Evolutionary conservation across 768 basidiomycete genomes (phyloP).

Genomic region (Amanita molliuscula): DNA sequence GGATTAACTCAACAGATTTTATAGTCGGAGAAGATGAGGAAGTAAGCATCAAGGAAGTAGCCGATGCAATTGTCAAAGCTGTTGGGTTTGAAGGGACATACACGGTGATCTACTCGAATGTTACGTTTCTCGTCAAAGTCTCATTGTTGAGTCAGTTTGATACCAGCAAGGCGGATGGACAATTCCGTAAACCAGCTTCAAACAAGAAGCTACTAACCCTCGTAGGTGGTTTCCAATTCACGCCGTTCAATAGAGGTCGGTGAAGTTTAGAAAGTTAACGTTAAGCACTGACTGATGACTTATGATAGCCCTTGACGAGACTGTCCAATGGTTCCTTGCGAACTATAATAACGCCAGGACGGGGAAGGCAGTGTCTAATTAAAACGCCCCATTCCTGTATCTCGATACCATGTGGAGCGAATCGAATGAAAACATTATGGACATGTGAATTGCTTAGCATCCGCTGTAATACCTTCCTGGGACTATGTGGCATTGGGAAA

Average conservation of each 20-base stretch:
- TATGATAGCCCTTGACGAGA: constrained; percentile 58
- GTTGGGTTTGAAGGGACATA: constrained; percentile 75
- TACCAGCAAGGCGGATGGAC: constrained; percentile 76
- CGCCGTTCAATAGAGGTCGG: constrained; percentile 78
- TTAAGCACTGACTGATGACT: neutral
- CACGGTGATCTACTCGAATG: constrained; percentile 26
- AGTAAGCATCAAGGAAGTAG: constrained; percentile 84
- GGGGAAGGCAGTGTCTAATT: constrained; percentile 19
- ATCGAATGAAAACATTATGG: neutral
- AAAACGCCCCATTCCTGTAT: neutral
- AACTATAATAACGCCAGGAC: constrained; percentile 70
- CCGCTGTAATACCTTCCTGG: neutral
- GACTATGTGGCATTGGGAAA: neutral
- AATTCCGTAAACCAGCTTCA: constrained; percentile 93
- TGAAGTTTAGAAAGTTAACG: constrained; percentile 1
- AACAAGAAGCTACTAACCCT: constrained; percentile 77
- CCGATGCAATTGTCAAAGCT: constrained; percentile 83
- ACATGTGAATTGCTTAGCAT: neutral
- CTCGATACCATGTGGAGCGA: neutral
- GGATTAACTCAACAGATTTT: neutral
- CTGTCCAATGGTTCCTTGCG: constrained; percentile 80
- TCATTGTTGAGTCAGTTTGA: constrained; percentile 52
- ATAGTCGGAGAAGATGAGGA: constrained; percentile 89
- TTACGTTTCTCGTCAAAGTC: neutral
- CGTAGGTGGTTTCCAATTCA: constrained; percentile 80